Conservation (phyloP, 495 filamentous ascomycete species). For the Aspergillus leporis region DNA sequence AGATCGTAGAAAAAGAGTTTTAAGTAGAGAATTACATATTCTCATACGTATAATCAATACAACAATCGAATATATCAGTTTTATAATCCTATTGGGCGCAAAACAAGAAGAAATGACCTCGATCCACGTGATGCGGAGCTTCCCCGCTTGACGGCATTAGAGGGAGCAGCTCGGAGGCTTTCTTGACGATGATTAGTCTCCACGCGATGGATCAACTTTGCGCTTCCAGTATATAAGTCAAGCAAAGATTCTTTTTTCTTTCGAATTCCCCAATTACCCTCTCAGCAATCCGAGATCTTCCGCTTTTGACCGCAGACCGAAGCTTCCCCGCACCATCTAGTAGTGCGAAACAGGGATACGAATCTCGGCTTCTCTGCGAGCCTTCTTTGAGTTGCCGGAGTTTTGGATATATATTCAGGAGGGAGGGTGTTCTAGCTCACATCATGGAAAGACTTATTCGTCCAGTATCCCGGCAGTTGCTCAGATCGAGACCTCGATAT, state of each 20-base stretch:
- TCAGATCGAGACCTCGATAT: constrained; percentile 40
- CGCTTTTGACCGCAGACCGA: neutral
- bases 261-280: neutral
- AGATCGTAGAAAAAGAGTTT: neutral
- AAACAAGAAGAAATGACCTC: constrained; percentile 7
- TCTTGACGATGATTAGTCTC: neutral
- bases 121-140: constrained; percentile 18
- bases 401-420: neutral
- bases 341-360: neutral
- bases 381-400: neutral
- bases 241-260: neutral
- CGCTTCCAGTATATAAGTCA: neutral
- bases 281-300: constrained; percentile 1
- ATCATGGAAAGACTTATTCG: constrained; percentile 44
- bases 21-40: neutral
- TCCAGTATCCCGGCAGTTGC: constrained; percentile 40
- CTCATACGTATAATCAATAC: neutral
- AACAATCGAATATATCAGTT: neutral
- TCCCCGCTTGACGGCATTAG: constrained; percentile 3
- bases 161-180: neutral
- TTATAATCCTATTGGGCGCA: neutral
- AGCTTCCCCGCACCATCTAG: constrained; percentile 3
- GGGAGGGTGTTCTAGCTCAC: neutral
- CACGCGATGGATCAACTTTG: neutral
- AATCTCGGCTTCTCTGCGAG: neutral